Evolutionary conservation across 2,329 filamentous ascomycete genomes (phyloP), one percentile per base, ranked within the genome.

Genomic region (Epichloe sylvatica): DNA sequence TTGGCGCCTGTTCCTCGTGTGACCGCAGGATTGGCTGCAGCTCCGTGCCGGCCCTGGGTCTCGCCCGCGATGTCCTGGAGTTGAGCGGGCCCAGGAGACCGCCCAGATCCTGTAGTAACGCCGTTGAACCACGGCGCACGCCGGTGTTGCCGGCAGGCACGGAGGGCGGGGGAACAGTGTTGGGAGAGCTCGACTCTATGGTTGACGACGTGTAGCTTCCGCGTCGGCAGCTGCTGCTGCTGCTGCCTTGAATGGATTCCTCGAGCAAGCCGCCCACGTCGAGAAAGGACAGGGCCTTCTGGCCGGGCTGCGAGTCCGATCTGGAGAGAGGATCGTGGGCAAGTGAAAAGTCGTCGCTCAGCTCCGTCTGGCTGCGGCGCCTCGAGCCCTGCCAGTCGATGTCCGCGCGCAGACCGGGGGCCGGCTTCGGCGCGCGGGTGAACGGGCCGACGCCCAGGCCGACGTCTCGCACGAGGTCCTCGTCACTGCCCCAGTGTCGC

Each of bases 401-500:
- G 54, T 77, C 67, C 37, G 69, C 64, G 8, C 65, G 61, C 47
- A 62, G 58, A 9, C 62, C 49, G 13, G 57, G 57, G 12, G 56
- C 59, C 38, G 58, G 58, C 23, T 69, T 49, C 2, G 70, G 67
- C 4, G 71, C 68, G 3, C 67, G 58, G 3, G 63, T 59, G 48
- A 64, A 65, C 23, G 62, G 63, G 63, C 25, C 70, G 3, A 80
- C 74, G 12, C 84, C 78, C 38, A 91, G 78, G 7, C 91, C 90
- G 3, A 95, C 60, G 52, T 83, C 86, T 46, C 84, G 75, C 4
- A 94, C 88, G 1, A 97, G 76, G 62, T 97, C 88, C 60, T 94
- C 89, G 58, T 97, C 91, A 57, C 88, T 95, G 41, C 87, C 89
- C 82, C 86, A 91, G 50, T 86, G 79, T 46, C 78, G 77, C 52